Evolutionary conservation across 179 eudicot genomes (phyloP).

Genomic region (Actinidia arguta): DNA sequence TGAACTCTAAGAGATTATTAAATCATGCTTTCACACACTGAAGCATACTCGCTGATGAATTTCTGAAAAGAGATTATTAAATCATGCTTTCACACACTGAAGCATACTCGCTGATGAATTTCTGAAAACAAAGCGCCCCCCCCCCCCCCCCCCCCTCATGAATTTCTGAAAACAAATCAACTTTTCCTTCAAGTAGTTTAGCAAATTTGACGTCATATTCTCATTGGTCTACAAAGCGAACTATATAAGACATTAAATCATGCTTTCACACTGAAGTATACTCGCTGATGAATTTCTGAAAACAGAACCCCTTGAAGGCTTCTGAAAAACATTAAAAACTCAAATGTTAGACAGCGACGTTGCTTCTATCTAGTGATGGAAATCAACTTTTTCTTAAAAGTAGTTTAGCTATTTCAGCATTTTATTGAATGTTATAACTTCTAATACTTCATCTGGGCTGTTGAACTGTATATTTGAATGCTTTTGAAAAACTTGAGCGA

Average conservation of each 20-base stretch:
- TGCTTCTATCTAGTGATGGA: neutral
- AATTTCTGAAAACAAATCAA: constrained; percentile 3
- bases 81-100: neutral
- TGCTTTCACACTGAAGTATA: neutral
- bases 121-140: neutral
- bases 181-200: too few species aligned
- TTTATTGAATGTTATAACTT: neutral
- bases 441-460: neutral
- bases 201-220: too few species aligned
- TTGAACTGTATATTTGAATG: neutral
- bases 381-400: neutral
- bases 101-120: neutral
- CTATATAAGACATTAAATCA: neutral
- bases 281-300: too few species aligned
- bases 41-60: neutral
- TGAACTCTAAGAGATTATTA: neutral
- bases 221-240: too few species aligned
- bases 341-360: neutral
- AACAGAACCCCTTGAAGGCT: neutral
- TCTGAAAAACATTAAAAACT: neutral
- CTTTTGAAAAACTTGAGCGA: neutral
- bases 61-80: neutral
- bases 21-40: too few species aligned
- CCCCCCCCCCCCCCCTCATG: neutral
- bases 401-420: neutral